Percentiles rank a stretch among this genome's conserved stretches.
These are phyloP conservation scores for Vigna nakashimae DNA, from an alignment of 306 rosid species.

Conservation along the genomic window DNA sequence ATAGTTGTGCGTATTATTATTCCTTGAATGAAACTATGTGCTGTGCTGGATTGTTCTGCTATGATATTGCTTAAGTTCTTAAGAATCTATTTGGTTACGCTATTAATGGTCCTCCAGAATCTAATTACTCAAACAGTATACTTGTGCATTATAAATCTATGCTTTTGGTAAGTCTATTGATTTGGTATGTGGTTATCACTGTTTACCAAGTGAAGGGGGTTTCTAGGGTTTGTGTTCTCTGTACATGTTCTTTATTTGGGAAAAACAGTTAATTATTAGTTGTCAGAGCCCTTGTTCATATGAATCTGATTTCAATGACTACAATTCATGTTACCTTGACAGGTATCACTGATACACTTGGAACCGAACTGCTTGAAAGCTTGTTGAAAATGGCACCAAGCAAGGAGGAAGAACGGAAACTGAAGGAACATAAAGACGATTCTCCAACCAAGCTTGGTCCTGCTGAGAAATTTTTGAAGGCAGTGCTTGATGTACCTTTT, in stretches of 20 bases:
- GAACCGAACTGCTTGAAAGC: constrained; percentile 88
- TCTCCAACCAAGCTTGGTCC: constrained; percentile 86
- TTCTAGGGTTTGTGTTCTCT: neutral
- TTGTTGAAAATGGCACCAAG: constrained; percentile 96
- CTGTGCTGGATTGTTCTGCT: constrained; percentile 13
- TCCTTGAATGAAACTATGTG: neutral
- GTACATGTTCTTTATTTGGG: neutral
- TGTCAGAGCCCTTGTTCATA: neutral
- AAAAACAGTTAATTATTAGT: neutral
- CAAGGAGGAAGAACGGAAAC: constrained; percentile 94
- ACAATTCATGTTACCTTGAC: constrained; percentile 32
- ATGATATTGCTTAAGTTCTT: neutral
- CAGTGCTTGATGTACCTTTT: constrained; percentile 89
- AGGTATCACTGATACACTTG: constrained; percentile 92
- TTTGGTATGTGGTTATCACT: neutral
- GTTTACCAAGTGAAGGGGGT: neutral
- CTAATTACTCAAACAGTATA: neutral
- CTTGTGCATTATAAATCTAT: neutral
- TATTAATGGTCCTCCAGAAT: neutral
- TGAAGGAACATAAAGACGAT: constrained; percentile 78
- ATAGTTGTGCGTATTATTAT: constrained; percentile 12
- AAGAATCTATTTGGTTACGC: neutral
- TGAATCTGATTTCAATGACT: neutral
- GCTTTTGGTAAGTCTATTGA: neutral
- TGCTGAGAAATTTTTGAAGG: constrained; percentile 94